Evolutionary conservation across 2,329 filamentous ascomycete genomes (phyloP), one percentile per base, ranked within the genome.

Genomic region (Aspergillus sp.): DNA sequence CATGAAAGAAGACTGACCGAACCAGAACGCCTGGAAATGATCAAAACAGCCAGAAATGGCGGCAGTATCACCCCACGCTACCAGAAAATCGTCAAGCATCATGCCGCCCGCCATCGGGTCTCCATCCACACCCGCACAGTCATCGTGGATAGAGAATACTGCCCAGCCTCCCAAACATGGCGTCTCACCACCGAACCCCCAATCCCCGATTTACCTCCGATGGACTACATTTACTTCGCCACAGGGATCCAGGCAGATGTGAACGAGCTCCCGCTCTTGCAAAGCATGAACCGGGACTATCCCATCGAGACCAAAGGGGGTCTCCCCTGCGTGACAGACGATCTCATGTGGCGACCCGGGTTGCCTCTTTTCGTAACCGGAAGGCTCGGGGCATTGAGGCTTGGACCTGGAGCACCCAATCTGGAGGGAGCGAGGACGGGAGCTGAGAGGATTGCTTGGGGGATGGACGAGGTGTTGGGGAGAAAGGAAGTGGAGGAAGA

Each of bases 51-150:
- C 0, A 76, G 86, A 6, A 82, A 83, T 11, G 88, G 88, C 2
- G 87, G 87, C n/a, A 89, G 84, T 62, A 79, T 90, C 51, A 89
- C 82, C 4, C 82, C 85, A 0, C 69, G 73, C 0, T 89, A 82
- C 61, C 70, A 80, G 49, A 86, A 83, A 59, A 73, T 81, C n/a
- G 65, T 89, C 6, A 81, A 83, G 59, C 68, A 75, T 5, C 81
- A 87, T 54, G 61, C 78, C 1, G 65, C 75, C 0, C 59, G 67
- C 0, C 74, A 77, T 1, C 72, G 71, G 8, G 65, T 86, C 3
- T 69, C 71, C 6, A 65, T 88, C 6, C 73, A 78, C 43, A 77
- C 78, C 0, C 65, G 78, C 41, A 88, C 83, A 0, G 72, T 62
- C 2, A 70, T 90, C 6, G 54, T 58, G 0, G 70, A 71, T 2